phyloP scores from a whole-genome alignment of 441 rosid genomes.

The Jatropha multifida region DNA sequence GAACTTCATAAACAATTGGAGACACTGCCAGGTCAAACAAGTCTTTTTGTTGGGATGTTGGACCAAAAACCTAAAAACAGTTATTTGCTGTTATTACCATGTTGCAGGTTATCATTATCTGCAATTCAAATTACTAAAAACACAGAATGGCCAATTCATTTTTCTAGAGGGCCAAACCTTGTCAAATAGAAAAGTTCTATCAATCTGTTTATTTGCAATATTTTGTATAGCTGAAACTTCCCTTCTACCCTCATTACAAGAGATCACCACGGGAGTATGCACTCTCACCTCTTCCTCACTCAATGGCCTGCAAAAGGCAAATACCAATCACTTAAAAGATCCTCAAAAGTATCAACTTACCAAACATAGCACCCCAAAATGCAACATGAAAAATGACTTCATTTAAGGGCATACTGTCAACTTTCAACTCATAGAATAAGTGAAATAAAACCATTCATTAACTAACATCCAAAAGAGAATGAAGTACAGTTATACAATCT shows the following conservation, averaged over 20 bases:
- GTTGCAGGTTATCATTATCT: neutral
- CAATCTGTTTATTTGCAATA: slow-evolving; percentile 97
- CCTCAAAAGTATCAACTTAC: neutral
- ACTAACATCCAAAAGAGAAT: neutral
- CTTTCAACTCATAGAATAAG: neutral
- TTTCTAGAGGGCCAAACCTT: slow-evolving; percentile 48
- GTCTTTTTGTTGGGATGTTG: slow-evolving; percentile 79
- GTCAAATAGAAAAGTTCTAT: slow-evolving; percentile 88
- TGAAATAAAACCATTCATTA: neutral
- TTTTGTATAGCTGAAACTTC: slow-evolving; percentile 84
- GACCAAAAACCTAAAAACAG: slow-evolving; percentile 81
- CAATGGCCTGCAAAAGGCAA: slow-evolving; percentile 59
- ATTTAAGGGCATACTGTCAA: neutral
- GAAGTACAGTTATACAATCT: neutral
- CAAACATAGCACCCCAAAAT: neutral
- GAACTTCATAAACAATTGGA: slow-evolving; percentile 95
- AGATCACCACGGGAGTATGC: slow-evolving; percentile 76
- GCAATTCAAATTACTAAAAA: neutral
- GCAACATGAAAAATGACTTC: too few species aligned
- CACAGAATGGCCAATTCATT: neutral
- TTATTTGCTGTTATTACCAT: slow-evolving; percentile 14
- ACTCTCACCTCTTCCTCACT: slow-evolving; percentile 76
- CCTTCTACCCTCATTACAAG: slow-evolving; percentile 82
- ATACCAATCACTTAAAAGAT: neutral
- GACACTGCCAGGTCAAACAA: slow-evolving; percentile 80